These are phyloP conservation scores for Phlegmacium glaucopus DNA, from an alignment of 768 basidiomycete genomes.

Conservation along the genomic window DNA sequence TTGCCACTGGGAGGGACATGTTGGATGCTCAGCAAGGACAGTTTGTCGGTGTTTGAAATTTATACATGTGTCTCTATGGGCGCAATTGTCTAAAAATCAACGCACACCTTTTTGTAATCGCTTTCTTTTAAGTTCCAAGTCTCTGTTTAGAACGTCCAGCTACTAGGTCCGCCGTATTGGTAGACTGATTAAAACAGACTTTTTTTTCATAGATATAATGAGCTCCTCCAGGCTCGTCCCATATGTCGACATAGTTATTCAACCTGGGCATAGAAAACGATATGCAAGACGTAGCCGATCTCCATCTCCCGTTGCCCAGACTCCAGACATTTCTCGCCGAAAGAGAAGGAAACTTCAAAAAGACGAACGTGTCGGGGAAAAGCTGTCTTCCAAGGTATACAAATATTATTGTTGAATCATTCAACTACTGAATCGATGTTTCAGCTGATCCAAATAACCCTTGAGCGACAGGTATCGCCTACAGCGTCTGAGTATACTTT, in stretches of 20 bases:
- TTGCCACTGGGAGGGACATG: conserved; percentile 67
- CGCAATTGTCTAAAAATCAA: not conserved
- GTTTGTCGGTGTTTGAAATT: conserved; percentile 36
- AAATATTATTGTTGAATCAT: too few species aligned
- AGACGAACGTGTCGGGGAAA: not conserved
- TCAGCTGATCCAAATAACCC: not conserved
- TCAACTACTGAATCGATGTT: too few species aligned
- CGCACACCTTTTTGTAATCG: too few species aligned
- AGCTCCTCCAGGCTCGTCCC: conserved; percentile 12
- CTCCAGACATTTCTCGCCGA: not conserved
- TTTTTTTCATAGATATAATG: conserved; percentile 6
- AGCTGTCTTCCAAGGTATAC: not conserved
- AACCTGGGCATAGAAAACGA: not conserved
- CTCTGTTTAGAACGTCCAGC: not conserved
- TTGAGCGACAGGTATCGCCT: conserved; percentile 15
- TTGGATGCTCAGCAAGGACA: conserved; percentile 28
- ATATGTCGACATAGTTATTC: conserved; percentile 21
- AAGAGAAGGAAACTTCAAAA: conserved; percentile 13
- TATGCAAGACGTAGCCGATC: not conserved
- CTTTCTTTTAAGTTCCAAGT: too few species aligned
- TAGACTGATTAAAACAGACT: not conserved
- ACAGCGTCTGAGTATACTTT: conserved; percentile 18
- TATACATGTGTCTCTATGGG: conserved; percentile 3
- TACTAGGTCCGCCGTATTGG: not conserved
- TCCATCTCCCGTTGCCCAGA: not conserved